Conservation (phyloP, 768 basidiomycete genomes). For the Lactarius vividus region DNA sequence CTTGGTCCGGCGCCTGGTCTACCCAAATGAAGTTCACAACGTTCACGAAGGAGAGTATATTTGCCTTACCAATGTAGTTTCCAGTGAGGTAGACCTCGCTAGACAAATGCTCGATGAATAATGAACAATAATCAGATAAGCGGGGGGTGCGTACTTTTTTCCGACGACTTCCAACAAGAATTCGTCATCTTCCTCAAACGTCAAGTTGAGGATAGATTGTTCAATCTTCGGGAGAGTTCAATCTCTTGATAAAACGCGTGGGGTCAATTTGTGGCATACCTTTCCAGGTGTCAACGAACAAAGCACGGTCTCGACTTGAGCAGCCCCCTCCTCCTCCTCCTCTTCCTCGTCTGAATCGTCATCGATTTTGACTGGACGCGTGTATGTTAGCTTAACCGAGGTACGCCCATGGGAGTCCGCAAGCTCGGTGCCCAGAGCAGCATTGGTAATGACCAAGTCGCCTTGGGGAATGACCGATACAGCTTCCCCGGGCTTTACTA, state of each 20-base stretch:
- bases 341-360: slow-evolving; percentile 48
- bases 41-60: slow-evolving; percentile 25
- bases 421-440: slow-evolving; percentile 73
- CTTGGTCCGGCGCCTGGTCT: slow-evolving; percentile 57
- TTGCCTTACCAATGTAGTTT: slow-evolving; percentile 69
- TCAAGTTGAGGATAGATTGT: slow-evolving; percentile 67
- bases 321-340: slow-evolving; percentile 37
- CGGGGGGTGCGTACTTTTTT: slow-evolving; percentile 62
- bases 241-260: background rate
- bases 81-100: slow-evolving; percentile 78
- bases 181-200: slow-evolving; percentile 62
- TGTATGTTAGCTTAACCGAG: slow-evolving; percentile 64
- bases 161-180: slow-evolving; percentile 71
- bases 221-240: slow-evolving; percentile 54
- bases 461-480: slow-evolving; percentile 56
- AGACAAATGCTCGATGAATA: background rate
- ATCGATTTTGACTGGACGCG: slow-evolving; percentile 39
- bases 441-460: slow-evolving; percentile 79
- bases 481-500: slow-evolving; percentile 55
- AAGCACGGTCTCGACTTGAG: slow-evolving; percentile 53
- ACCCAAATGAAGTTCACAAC: background rate
- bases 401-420: slow-evolving; percentile 58
- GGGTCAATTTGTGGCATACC: slow-evolving; percentile 42
- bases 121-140: background rate
- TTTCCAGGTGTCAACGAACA: slow-evolving; percentile 81